Percentiles rank a stretch among this genome's conserved stretches.
phyloP scores from a whole-genome alignment of 192 early-diverging fungal species.

The Mortierella hygrophila region DNA sequence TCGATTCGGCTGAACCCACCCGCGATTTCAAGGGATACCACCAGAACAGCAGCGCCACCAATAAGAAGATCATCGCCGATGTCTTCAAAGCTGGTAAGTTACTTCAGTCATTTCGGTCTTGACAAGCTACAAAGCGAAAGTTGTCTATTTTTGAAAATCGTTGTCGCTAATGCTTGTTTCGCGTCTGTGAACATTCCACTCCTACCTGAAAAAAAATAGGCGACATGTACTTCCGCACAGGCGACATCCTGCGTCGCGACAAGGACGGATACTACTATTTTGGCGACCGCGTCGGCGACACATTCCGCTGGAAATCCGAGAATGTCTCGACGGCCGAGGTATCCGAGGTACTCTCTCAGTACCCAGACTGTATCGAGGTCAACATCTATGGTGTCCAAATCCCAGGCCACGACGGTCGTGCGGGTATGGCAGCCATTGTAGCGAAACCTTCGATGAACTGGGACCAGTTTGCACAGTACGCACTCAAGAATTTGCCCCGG shows the following conservation, averaged over 20 bases:
- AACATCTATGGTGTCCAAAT: constrained; percentile 76
- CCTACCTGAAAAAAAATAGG: constrained; percentile 19
- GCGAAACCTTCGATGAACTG: constrained; percentile 51
- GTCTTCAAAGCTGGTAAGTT: constrained; percentile 67
- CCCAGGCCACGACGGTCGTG: constrained; percentile 71
- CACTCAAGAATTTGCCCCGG: constrained; percentile 62
- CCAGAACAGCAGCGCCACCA: constrained; percentile 61
- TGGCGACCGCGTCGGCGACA: constrained; percentile 78
- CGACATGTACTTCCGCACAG: constrained; percentile 71
- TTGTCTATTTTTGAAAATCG: not conserved
- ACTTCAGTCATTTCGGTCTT: not conserved
- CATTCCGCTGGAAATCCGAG: constrained; percentile 80
- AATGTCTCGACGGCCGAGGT: constrained; percentile 74
- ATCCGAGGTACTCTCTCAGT: constrained; percentile 65
- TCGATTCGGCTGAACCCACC: constrained; percentile 20
- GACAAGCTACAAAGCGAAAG: not conserved
- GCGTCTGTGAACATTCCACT: not conserved
- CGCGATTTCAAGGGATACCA: constrained; percentile 61
- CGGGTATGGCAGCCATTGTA: constrained; percentile 77
- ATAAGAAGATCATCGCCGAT: constrained; percentile 65
- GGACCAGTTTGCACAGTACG: constrained; percentile 47
- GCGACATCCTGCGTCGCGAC: constrained; percentile 71
- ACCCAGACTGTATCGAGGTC: constrained; percentile 69
- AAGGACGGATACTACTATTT: constrained; percentile 71
- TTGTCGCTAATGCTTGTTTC: not conserved